Conservation (phyloP, 345 rosid species). For the Excoecaria cochinchinensis region DNA sequence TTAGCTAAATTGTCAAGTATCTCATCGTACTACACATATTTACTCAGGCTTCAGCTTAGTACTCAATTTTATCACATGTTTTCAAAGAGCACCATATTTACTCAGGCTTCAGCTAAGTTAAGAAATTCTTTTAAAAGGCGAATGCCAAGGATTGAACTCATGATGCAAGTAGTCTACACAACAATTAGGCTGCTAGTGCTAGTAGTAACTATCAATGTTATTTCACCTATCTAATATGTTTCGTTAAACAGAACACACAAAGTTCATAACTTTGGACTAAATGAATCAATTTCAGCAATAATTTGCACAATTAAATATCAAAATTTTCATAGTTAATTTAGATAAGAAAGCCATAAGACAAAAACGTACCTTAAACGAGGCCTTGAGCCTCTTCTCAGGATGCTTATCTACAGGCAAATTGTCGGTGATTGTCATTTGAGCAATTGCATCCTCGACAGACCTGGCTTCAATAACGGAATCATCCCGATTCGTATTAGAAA, state of each 20-base stretch:
- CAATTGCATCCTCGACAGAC: constrained; percentile 83
- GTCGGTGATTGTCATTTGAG: constrained; percentile 62
- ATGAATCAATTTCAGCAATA: no score
- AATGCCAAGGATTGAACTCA: neutral
- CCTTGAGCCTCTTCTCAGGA: constrained; percentile 87
- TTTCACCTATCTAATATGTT: neutral
- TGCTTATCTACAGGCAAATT: constrained; percentile 72
- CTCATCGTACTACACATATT: neutral
- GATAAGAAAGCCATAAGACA: neutral
- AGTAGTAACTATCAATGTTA: neutral
- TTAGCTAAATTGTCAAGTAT: neutral
- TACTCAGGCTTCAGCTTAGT: neutral
- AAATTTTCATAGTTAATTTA: neutral
- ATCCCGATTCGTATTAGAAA: constrained; percentile 80
- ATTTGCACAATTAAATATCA: neutral
- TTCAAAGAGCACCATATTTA: neutral
- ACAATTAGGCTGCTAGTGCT: neutral
- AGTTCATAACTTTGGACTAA: neutral
- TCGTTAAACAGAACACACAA: neutral
- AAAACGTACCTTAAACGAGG: constrained; percentile 76
- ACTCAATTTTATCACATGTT: neutral
- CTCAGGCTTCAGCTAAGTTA: neutral
- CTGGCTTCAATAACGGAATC: constrained; percentile 83
- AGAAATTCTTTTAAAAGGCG: neutral
- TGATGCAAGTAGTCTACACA: neutral